A percentile compares a stretch with the other conserved stretches of the same genome.
phyloP scores from a whole-genome alignment of 192 early-diverging fungal species.

The Obelidium mucronatum region DNA sequence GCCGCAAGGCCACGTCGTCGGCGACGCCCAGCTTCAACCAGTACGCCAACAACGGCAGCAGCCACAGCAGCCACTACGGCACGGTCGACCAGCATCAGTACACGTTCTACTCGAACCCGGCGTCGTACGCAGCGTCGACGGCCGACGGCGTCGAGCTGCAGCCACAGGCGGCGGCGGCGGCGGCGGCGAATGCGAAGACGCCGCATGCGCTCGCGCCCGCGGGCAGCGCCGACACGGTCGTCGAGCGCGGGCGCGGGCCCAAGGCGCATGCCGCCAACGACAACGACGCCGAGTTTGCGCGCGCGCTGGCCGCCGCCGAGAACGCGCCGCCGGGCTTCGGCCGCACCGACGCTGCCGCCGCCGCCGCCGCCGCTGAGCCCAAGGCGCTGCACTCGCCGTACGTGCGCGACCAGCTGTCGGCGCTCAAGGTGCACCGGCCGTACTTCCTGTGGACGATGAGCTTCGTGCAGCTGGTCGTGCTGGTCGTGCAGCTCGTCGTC shows the following conservation, averaged over 20 bases:
- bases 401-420: slow-evolving; percentile 49
- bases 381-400: slow-evolving; percentile 54
- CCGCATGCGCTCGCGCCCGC: no score
- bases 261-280: background rate
- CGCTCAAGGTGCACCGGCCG: slow-evolving; percentile 53
- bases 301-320: background rate
- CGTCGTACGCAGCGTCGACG: background rate
- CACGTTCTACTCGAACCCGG: slow-evolving; percentile 7
- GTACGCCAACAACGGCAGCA: background rate
- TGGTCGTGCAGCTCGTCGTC: slow-evolving; percentile 43
- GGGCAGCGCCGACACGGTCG: background rate
- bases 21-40: background rate
- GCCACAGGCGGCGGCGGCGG: background rate
- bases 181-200: background rate
- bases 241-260: background rate
- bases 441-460: slow-evolving; percentile 56
- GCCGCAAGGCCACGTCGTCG: background rate
- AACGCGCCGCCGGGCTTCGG: background rate
- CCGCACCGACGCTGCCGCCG: no score
- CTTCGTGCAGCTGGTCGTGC: slow-evolving; percentile 43
- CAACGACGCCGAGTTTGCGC: background rate
- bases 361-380: background rate
- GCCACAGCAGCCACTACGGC: background rate
- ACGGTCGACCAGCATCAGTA: background rate
- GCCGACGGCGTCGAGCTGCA: background rate